These are phyloP conservation scores for Ramichloridium luteum DNA, from an alignment of 2,329 filamentous ascomycete species.

Conservation along the genomic window DNA sequence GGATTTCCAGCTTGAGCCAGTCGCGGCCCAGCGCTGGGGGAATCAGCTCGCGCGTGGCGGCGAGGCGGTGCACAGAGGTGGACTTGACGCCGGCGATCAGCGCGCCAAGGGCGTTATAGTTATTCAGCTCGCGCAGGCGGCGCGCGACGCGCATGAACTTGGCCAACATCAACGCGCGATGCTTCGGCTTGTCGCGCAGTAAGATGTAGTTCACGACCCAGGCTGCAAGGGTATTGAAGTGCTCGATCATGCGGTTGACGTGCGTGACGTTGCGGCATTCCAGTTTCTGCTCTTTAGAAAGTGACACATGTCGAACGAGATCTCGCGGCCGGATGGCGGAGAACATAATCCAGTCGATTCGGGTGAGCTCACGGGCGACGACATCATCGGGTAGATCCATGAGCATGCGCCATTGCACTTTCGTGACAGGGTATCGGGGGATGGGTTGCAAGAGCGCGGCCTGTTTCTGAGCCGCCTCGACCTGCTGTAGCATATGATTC, in stretches of 20 bases:
- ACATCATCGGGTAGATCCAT: slow-evolving; percentile 78
- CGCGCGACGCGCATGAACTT: slow-evolving; percentile 86
- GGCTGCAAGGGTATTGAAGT: slow-evolving; percentile 52
- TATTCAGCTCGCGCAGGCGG: slow-evolving; percentile 81
- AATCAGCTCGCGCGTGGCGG: slow-evolving; percentile 66
- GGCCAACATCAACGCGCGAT: slow-evolving; percentile 78
- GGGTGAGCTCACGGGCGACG: slow-evolving; percentile 80
- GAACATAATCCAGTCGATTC: slow-evolving; percentile 98
- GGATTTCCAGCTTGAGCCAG: slow-evolving; percentile 74
- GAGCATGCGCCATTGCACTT: slow-evolving; percentile 78
- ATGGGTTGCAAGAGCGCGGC: slow-evolving; percentile 60
- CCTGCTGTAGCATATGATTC: slow-evolving; percentile 47
- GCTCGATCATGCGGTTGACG: slow-evolving; percentile 85
- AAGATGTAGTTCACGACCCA: slow-evolving; percentile 47
- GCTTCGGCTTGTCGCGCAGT: slow-evolving; percentile 88
- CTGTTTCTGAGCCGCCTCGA: slow-evolving; percentile 71
- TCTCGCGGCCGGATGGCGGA: slow-evolving; percentile 87
- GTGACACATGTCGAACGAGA: slow-evolving; percentile 78
- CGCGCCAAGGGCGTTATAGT: slow-evolving; percentile 93
- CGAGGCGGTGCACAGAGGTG: slow-evolving; percentile 70
- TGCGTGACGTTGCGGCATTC: slow-evolving; percentile 58
- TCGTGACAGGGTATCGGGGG: slow-evolving; percentile 59
- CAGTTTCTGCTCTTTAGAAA: slow-evolving; percentile 45
- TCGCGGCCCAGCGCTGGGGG: slow-evolving; percentile 61
- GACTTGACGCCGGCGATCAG: slow-evolving; percentile 87